phyloP scores from a whole-genome alignment of 2,329 filamentous ascomycete genomes.

The Tolypocladium inflatum region DNA sequence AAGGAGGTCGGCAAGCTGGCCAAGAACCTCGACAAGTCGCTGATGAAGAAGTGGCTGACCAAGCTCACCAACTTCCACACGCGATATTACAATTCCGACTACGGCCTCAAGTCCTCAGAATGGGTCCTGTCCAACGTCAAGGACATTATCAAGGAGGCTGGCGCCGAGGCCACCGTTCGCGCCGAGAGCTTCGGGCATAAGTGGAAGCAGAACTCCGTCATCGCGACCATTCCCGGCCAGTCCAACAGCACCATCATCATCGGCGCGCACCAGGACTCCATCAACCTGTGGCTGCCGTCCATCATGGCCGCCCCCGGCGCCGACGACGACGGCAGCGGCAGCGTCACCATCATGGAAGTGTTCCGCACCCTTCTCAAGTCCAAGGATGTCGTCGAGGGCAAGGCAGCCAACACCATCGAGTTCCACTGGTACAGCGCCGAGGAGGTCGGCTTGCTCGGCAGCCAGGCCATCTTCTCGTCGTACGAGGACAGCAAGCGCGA shows the following conservation, averaged over 20 bases:
- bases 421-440: slow-evolving; percentile 96
- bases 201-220: slow-evolving; percentile 87
- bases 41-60: slow-evolving; percentile 71
- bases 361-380: slow-evolving; percentile 71
- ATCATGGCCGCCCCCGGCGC: slow-evolving; percentile 80
- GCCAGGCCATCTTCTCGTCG: slow-evolving; percentile 76
- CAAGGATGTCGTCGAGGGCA: slow-evolving; percentile 59
- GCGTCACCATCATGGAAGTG: slow-evolving; percentile 89
- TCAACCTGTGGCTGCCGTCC: slow-evolving; percentile 83
- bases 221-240: slow-evolving; percentile 82
- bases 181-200: slow-evolving; percentile 69
- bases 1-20: slow-evolving; percentile 59
- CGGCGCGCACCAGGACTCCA: slow-evolving; percentile 89
- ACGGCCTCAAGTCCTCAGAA: slow-evolving; percentile 73
- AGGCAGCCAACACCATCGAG: slow-evolving; percentile 78
- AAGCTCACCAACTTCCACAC: slow-evolving; percentile 73
- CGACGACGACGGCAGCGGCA: slow-evolving; percentile 91
- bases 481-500: slow-evolving; percentile 67
- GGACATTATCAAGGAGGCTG: slow-evolving; percentile 59
- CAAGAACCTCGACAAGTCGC: slow-evolving; percentile 59
- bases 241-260: slow-evolving; percentile 79
- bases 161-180: slow-evolving; percentile 57
- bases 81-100: slow-evolving; percentile 70
- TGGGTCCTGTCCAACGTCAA: slow-evolving; percentile 76
- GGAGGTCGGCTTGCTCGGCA: slow-evolving; percentile 78